Base-by-base conservation (phyloP, 345 rosid species). In the Pistacia vera region DNA sequence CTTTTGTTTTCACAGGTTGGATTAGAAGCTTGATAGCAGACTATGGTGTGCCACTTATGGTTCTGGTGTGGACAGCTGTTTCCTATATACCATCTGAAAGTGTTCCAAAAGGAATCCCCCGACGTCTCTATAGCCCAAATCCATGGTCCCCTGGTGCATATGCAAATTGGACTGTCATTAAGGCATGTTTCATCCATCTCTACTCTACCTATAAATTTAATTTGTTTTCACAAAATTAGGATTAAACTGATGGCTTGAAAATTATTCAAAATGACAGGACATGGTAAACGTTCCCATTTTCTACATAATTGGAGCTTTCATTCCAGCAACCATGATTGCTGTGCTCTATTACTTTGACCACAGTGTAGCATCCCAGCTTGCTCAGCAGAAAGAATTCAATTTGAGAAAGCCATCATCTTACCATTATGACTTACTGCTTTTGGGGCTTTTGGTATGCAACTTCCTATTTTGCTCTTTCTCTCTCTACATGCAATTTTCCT, bases 91-190 rank as follows among this genome's bases (percentile, higher is more conserved):
- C 98, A 62, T 72, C 88, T 17, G 85, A 82, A 58, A 82, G 73
- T 82, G 95, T 96, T 75, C 99, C 99, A 5, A 81, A 87, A 77
- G 98, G 99, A 75, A 92, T 96, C 71, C 97, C 99, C 6, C 85
- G 97, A 66, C 93, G 99, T 46, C 97, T 95, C 66, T 87, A 88
- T 83, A 95, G 98, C 81, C 98, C 99, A 57, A 88, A 92, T 76
- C 99, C 98, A 62, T 95, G 99, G 99, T 96, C 98, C 7, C 88
- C 91, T 18, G 98, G 99, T 63, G 98, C 98, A 71, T 92, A 90
- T 46, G 85, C 80, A 66, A 93, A 95, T 72, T 95, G 99, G 99
- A 90, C 98, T 0, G 98, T 95, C 41, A 72, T 92, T 66, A 88
- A 87, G 90, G 99, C 81, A 75, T 60, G 81, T 73, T 58, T 63